phyloP scores from a whole-genome alignment of 2,329 filamentous ascomycete species.

The Endoconidiophora laricicola region DNA sequence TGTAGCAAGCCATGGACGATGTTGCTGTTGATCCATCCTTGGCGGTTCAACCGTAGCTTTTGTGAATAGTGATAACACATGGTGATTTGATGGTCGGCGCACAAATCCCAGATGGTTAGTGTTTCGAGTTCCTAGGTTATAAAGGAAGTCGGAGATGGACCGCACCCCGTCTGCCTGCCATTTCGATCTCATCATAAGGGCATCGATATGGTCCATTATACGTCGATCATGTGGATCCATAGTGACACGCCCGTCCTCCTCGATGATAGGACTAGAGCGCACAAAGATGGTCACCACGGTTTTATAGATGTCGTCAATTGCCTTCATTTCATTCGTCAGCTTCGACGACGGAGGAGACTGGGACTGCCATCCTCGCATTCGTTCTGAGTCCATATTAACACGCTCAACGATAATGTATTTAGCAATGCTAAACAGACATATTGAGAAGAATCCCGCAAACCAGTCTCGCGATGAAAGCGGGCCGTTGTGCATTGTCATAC shows the following conservation, averaged over 20 bases:
- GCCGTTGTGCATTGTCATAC: constrained; percentile 24
- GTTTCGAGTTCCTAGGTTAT: constrained; percentile 28
- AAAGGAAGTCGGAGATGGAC: constrained; percentile 33
- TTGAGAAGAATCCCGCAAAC: constrained; percentile 35
- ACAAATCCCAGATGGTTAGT: constrained; percentile 20
- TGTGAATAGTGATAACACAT: neutral
- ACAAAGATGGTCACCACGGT: constrained; percentile 33
- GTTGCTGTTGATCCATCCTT: neutral
- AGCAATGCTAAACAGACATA: constrained; percentile 42
- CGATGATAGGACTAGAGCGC: constrained; percentile 26
- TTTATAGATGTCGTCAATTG: constrained; percentile 34
- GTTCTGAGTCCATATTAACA: constrained; percentile 25
- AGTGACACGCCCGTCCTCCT: constrained; percentile 27
- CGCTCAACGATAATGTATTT: constrained; percentile 28
- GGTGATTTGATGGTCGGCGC: neutral
- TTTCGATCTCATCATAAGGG: constrained; percentile 28
- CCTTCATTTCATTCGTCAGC: constrained; percentile 13
- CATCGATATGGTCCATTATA: constrained; percentile 26
- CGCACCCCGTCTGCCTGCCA: constrained; percentile 31
- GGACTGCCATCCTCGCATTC: neutral
- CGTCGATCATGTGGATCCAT: constrained; percentile 30
- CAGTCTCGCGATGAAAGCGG: constrained; percentile 27
- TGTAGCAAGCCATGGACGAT: constrained; percentile 7
- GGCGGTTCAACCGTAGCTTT: neutral
- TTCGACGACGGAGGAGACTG: constrained; percentile 15